These are phyloP conservation scores for Xylariaceae sp. DNA, from an alignment of 2,329 filamentous ascomycete species.

Conservation along the genomic window DNA sequence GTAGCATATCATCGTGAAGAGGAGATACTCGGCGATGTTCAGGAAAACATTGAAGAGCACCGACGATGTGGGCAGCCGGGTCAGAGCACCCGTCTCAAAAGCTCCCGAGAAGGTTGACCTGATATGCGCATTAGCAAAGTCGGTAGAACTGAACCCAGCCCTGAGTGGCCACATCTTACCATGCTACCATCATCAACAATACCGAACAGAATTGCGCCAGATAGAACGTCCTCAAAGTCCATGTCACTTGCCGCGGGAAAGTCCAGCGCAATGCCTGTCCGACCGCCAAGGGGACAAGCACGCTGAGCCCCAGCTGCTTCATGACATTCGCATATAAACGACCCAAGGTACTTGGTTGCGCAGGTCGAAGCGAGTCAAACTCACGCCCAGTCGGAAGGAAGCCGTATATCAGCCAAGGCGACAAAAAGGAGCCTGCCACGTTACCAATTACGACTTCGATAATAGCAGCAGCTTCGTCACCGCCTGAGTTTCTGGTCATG, in stretches of 20 bases:
- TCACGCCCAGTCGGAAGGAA: slow-evolving; percentile 50
- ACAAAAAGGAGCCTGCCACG: slow-evolving; percentile 63
- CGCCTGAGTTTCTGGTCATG: slow-evolving; percentile 66
- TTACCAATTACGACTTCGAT: slow-evolving; percentile 70
- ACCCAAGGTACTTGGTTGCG: slow-evolving; percentile 47
- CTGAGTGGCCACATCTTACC: slow-evolving; percentile 29
- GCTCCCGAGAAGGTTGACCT: slow-evolving; percentile 66
- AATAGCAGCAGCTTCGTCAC: slow-evolving; percentile 61
- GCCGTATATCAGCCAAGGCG: slow-evolving; percentile 59
- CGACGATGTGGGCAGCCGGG: slow-evolving; percentile 52
- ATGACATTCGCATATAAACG: slow-evolving; percentile 64
- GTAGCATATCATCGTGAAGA: slow-evolving; percentile 62
- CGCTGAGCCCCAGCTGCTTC: slow-evolving; percentile 63
- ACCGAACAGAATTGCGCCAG: slow-evolving; percentile 45
- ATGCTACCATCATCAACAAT: slow-evolving; percentile 44
- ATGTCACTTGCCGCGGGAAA: slow-evolving; percentile 47
- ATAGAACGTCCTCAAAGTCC: slow-evolving; percentile 49
- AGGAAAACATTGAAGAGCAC: slow-evolving; percentile 65
- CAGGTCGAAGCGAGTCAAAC: slow-evolving; percentile 54
- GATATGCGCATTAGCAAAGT: slow-evolving; percentile 31
- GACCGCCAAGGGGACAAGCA: slow-evolving; percentile 58
- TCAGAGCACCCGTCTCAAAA: slow-evolving; percentile 60
- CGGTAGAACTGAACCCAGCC: slow-evolving; percentile 1
- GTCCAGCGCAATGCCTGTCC: slow-evolving; percentile 56
- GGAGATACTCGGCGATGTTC: slow-evolving; percentile 56